Base-by-base conservation (phyloP, 164 flowering plant genomes). In the Cinnamomum chago region DNA sequence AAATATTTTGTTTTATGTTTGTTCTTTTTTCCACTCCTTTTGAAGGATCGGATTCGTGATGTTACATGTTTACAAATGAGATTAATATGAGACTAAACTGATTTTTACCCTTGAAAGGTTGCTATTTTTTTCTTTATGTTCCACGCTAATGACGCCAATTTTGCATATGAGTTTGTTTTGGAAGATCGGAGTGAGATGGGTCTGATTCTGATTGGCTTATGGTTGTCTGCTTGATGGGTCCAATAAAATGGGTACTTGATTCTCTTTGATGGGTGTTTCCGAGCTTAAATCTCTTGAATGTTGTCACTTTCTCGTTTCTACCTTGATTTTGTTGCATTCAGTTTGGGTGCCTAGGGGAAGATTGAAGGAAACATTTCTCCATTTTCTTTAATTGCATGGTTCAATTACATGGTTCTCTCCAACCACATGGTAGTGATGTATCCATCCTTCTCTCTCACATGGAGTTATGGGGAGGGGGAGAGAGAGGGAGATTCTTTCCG, bases 41-140 rank as follows among this genome's bases (percentile, higher is more conserved):
- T 18, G 75, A 62, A 73, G 78, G 78, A 75, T 66, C 40, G 77
- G 69, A 50, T 80, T 83, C 64, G 51, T 78, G 70, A 60, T 75
- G 76, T 50, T 52, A 40, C 58, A 55, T 20, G 18, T 15, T 55
- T 69, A 15, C 20, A 47, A 2, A 2, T 50, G 58, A 30, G 51
- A 67, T 51, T 58, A 22, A 71, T 65, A 30, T 66, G 5, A 10
- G 74, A 71, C n/a, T 25, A 27, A 64, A 27, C 23, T 64, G 27
- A 64, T 64, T n/a, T 20, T 66, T 11, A 14, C 3, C 35, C 28
- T 15, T 27, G n/a, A 66, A 18, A 20, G 17, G 47, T 10, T 64
- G 18, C 14, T 64, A 11, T 64, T 64, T 58, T 47, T 62, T 28
- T 7, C 50, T 13, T 33, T 15, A 10, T n/a, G 2, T 25, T 68